Percentiles rank a stretch among this genome's conserved stretches.
Conservation (phyloP, 257 asterid genomes). For the Solanum stenotomum region DNA sequence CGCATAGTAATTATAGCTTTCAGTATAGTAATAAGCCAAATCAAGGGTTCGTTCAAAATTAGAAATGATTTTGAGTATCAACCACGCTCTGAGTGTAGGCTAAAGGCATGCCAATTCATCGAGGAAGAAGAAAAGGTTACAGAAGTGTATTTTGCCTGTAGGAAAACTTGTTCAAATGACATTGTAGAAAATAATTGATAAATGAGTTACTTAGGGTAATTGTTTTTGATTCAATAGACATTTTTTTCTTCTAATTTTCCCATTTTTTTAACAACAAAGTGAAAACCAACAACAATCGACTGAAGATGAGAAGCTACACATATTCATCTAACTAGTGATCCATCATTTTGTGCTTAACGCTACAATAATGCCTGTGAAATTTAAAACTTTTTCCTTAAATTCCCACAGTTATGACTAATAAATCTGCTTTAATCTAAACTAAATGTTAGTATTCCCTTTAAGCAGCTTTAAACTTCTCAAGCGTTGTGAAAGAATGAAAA, state of each 20-base stretch:
- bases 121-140: background rate
- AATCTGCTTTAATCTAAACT: background rate
- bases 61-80: no score
- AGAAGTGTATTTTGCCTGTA: background rate
- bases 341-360: background rate
- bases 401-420: background rate
- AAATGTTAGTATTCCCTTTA: background rate
- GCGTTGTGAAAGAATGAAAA: background rate
- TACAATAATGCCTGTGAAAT: background rate
- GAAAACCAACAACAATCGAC: background rate
- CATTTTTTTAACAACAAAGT: background rate
- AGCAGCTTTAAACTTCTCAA: background rate
- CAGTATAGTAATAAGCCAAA: no score
- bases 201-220: background rate
- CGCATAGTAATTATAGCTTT: no score
- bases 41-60: no score
- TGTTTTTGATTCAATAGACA: background rate
- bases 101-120: background rate
- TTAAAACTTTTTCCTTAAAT: background rate
- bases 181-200: background rate
- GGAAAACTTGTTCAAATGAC: background rate
- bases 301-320: background rate
- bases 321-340: background rate
- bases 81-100: no score
- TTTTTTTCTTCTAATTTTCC: no score